Percentiles rank a stretch among this genome's conserved stretches.
Conservation (phyloP, 345 rosid genomes). For the Eucalyptus regnans region DNA sequence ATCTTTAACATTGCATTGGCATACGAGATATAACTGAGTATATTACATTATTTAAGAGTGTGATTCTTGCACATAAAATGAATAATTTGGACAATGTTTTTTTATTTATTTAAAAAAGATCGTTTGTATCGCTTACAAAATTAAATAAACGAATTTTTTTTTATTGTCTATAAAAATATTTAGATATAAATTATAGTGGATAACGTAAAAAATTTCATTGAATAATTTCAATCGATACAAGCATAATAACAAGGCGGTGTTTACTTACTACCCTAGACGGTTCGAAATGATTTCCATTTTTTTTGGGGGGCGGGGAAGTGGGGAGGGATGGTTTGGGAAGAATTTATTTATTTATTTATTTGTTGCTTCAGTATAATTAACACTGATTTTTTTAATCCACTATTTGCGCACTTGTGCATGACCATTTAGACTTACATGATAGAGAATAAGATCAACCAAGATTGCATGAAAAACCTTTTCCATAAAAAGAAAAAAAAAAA, state of each 20-base stretch:
- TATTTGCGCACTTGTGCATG: not conserved
- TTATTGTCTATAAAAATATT: accelerated
- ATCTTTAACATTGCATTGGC: not conserved
- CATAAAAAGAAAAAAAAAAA: too few species aligned
- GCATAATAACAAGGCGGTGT: not conserved
- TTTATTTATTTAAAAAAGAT: too few species aligned
- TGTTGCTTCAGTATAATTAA: not conserved
- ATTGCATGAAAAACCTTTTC: not conserved
- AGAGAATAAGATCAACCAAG: not conserved
- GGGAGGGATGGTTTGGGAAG: not conserved
- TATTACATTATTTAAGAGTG: not conserved
- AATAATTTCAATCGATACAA: not conserved
- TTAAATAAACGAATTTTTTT: too few species aligned
- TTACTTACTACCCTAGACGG: not conserved
- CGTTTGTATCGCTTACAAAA: accelerated
- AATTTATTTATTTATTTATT: too few species aligned
- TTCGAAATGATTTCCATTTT: not conserved
- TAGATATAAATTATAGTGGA: too few species aligned
- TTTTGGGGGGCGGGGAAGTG: too few species aligned
- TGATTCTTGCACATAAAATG: too few species aligned
- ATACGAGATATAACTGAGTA: not conserved
- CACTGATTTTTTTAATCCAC: not conserved
- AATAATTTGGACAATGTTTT: too few species aligned
- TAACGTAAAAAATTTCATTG: too few species aligned
- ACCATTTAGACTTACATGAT: not conserved